A percentile compares a stretch with the other conserved stretches of the same genome.
Evolutionary conservation across 2,329 filamentous ascomycete genomes (phyloP).

Genomic region (Ceratocystiopsis sp.): DNA sequence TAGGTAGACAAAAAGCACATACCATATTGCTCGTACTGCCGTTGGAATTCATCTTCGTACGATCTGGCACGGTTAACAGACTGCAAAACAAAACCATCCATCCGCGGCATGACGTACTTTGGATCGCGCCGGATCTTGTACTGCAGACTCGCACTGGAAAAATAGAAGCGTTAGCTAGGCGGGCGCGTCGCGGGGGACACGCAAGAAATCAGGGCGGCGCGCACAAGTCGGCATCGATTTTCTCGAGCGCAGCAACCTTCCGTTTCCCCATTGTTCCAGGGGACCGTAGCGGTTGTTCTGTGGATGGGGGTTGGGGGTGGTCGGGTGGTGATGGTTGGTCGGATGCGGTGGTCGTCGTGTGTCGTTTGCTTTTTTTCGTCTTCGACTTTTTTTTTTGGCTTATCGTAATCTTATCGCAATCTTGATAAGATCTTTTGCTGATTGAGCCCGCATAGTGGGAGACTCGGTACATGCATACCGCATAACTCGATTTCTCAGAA

Average conservation of each 20-base stretch:
- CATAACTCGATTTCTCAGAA: no score
- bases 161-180: not conserved
- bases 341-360: no score
- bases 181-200: slow-evolving; percentile 1
- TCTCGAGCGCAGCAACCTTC: slow-evolving; percentile 83
- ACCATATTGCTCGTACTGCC: slow-evolving; percentile 83
- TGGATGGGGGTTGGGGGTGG: not conserved
- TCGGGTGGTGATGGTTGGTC: not conserved
- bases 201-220: not conserved
- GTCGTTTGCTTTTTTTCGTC: no score
- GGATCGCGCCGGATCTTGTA: slow-evolving; percentile 68
- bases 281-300: not conserved
- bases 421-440: not conserved
- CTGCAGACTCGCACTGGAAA: slow-evolving; percentile 58
- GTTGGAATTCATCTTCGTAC: slow-evolving; percentile 57
- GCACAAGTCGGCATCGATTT: slow-evolving; percentile 74
- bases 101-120: slow-evolving; percentile 37
- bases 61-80: slow-evolving; percentile 32
- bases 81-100: no score
- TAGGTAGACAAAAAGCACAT: not conserved
- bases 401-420: not conserved
- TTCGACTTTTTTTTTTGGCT: not conserved
- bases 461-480: no score
- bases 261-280: slow-evolving; percentile 70
- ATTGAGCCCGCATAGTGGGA: no score